These are phyloP conservation scores for Apiotrichum porosum DNA, from an alignment of 1,284 basidiomycete species.

Conservation along the genomic window DNA sequence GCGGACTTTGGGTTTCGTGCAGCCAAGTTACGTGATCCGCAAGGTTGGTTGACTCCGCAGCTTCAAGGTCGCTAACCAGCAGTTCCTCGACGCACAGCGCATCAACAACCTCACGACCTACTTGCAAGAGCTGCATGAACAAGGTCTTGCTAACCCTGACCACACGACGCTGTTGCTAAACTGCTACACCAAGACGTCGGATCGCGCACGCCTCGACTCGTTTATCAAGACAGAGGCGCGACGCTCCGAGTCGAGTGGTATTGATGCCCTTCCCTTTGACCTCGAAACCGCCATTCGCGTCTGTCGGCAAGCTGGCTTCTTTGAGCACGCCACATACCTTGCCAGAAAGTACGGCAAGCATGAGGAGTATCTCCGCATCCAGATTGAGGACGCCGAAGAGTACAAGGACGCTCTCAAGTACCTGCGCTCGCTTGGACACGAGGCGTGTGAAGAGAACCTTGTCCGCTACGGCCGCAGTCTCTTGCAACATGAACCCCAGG, in stretches of 20 bases:
- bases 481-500: constrained; percentile 72
- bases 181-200: constrained; percentile 95
- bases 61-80: constrained; percentile 1
- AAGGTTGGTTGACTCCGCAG: constrained; percentile 57
- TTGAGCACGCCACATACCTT: constrained; percentile 88
- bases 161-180: constrained; percentile 94
- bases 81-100: constrained; percentile 95
- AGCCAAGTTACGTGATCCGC: constrained; percentile 93
- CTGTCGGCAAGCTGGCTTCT: constrained; percentile 93
- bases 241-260: constrained; percentile 44
- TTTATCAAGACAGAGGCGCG: constrained; percentile 84
- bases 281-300: constrained; percentile 94
- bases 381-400: constrained; percentile 86
- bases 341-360: constrained; percentile 86
- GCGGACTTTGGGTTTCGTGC: constrained; percentile 80
- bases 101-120: constrained; percentile 94
- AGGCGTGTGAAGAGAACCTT: constrained; percentile 69
- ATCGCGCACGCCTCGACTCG: constrained; percentile 76
- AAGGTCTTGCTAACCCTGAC: constrained; percentile 87
- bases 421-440: constrained; percentile 68
- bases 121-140: constrained; percentile 86
- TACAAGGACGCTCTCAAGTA: constrained; percentile 77
- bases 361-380: constrained; percentile 88
- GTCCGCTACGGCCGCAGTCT: constrained; percentile 78
- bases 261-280: constrained; percentile 84